These are phyloP conservation scores for Metschnikowia chrysomelidarum DNA, from an alignment of 805 yeast genomes.

Conservation along the genomic window DNA sequence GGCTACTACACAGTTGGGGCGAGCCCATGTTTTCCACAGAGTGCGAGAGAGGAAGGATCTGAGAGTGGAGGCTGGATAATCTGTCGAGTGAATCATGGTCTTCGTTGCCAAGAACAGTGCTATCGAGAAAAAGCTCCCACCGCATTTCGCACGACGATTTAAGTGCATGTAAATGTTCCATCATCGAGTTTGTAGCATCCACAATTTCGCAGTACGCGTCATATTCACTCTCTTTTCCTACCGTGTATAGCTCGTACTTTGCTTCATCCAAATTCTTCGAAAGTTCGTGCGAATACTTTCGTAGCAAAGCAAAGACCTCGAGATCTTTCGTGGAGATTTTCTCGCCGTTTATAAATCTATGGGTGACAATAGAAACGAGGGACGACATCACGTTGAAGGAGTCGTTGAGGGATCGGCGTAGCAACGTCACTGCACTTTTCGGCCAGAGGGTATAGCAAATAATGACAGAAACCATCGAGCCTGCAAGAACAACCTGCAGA, in stretches of 20 bases:
- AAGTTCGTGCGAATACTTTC: constrained; percentile 39
- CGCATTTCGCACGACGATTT: constrained; percentile 68
- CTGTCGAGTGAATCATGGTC: constrained; percentile 23
- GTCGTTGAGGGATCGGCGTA: constrained; percentile 48
- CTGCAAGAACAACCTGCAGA: constrained; percentile 55
- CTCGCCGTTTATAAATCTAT: constrained; percentile 50
- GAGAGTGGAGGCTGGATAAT: constrained; percentile 23
- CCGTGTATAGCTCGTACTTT: constrained; percentile 52
- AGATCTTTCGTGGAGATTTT: constrained; percentile 40
- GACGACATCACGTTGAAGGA: constrained; percentile 53
- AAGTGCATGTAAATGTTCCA: constrained; percentile 63
- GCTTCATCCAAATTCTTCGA: constrained; percentile 53
- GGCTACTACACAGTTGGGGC: constrained; percentile 14
- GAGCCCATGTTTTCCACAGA: constrained; percentile 29
- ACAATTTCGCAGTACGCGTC: constrained; percentile 45
- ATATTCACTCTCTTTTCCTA: constrained; percentile 58
- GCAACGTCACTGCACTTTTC: constrained; percentile 47
- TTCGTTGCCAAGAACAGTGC: constrained; percentile 5
- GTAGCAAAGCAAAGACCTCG: constrained; percentile 36
- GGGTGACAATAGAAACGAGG: constrained; percentile 44
- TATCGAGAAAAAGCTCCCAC: constrained; percentile 47
- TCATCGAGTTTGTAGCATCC: constrained; percentile 48
- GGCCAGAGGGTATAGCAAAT: constrained; percentile 69
- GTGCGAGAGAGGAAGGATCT: constrained; percentile 21
- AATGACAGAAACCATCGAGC: constrained; percentile 56